Conservation (phyloP, 2,329 filamentous ascomycete species). For the Colletotrichum sp. region DNA sequence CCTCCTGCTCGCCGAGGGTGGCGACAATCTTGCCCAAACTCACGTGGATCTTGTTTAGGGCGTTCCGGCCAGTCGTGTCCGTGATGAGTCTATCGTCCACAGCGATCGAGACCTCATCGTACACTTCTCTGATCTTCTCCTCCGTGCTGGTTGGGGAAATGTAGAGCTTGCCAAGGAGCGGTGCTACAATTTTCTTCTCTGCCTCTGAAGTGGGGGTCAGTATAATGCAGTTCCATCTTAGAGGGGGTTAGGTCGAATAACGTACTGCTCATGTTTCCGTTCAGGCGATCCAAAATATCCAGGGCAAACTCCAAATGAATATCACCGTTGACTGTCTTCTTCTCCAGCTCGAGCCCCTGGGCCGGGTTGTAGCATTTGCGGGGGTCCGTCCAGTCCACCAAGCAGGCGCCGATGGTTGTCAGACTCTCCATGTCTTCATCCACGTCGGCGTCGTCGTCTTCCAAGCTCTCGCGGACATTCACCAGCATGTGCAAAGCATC, state of each 20-base stretch:
- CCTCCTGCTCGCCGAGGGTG: slow-evolving; percentile 51
- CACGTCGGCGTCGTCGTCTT: slow-evolving; percentile 78
- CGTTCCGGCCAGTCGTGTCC: slow-evolving; percentile 67
- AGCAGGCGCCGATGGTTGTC: slow-evolving; percentile 77
- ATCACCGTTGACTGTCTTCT: slow-evolving; percentile 73
- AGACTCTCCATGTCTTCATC: slow-evolving; percentile 81
- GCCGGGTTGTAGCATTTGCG: slow-evolving; percentile 71
- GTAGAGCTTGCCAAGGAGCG: slow-evolving; percentile 82
- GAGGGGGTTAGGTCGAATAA: slow-evolving; percentile 18
- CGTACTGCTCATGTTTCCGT: slow-evolving; percentile 72
- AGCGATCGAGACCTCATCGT: slow-evolving; percentile 63
- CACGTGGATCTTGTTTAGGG: slow-evolving; percentile 72
- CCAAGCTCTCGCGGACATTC: slow-evolving; percentile 72
- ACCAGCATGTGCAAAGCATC: slow-evolving; percentile 78
- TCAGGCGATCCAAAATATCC: slow-evolving; percentile 77
- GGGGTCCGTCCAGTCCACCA: slow-evolving; percentile 96
- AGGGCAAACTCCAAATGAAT: slow-evolving; percentile 81
- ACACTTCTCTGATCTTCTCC: slow-evolving; percentile 61
- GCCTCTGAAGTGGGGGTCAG: slow-evolving; percentile 63
- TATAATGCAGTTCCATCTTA: neutral
- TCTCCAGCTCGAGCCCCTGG: slow-evolving; percentile 58
- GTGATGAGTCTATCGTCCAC: slow-evolving; percentile 66
- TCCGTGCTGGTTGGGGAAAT: slow-evolving; percentile 71
- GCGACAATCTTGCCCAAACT: slow-evolving; percentile 72
- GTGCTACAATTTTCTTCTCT: slow-evolving; percentile 82